Percentiles rank a stretch among this genome's conserved stretches.
Conservation (phyloP, 495 filamentous ascomycete genomes). For the Tetracladium marchalianum region DNA sequence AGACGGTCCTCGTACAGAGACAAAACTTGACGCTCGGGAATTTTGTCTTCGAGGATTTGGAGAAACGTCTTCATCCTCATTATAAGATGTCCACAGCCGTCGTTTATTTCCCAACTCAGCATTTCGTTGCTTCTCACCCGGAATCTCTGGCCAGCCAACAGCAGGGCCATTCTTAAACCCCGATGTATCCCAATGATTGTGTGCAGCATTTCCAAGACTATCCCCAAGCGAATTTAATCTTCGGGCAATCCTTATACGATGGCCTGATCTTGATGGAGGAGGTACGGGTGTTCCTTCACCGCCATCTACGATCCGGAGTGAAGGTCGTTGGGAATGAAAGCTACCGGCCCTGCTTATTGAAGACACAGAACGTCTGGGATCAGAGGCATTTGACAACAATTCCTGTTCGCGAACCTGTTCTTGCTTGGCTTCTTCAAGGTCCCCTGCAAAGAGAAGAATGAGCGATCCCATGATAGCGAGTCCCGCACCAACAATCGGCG, state of each 20-base stretch:
- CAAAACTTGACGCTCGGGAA: too few species aligned
- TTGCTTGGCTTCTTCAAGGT: conserved; percentile 19
- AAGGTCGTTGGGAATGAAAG: conserved; percentile 1
- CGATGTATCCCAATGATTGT: conserved; percentile 32
- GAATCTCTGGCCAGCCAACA: conserved; percentile 38
- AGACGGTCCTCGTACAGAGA: too few species aligned
- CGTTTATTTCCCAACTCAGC: conserved; percentile 16
- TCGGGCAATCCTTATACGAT: conserved; percentile 31
- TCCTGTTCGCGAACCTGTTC: conserved; percentile 9
- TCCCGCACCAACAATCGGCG: conserved; percentile 41
- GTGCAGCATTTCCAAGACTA: conserved; percentile 30
- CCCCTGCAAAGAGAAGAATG: conserved; percentile 34
- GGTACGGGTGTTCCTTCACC: neutral
- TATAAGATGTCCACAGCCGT: too few species aligned
- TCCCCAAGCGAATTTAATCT: conserved; percentile 24
- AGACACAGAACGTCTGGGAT: conserved; percentile 17
- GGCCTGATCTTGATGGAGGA: conserved; percentile 16
- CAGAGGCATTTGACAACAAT: conserved; percentile 2
- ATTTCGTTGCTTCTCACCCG: conserved; percentile 38
- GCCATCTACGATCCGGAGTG: neutral
- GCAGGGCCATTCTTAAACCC: conserved; percentile 34
- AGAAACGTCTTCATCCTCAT: too few species aligned
- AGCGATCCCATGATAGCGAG: conserved; percentile 45
- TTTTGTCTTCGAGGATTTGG: too few species aligned
- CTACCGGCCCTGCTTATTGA: conserved; percentile 16